A percentile compares a stretch with the other conserved stretches of the same genome.
These are phyloP conservation scores for Scytalidium lignicola DNA, from an alignment of 2,329 filamentous ascomycete species.

Conservation along the genomic window DNA sequence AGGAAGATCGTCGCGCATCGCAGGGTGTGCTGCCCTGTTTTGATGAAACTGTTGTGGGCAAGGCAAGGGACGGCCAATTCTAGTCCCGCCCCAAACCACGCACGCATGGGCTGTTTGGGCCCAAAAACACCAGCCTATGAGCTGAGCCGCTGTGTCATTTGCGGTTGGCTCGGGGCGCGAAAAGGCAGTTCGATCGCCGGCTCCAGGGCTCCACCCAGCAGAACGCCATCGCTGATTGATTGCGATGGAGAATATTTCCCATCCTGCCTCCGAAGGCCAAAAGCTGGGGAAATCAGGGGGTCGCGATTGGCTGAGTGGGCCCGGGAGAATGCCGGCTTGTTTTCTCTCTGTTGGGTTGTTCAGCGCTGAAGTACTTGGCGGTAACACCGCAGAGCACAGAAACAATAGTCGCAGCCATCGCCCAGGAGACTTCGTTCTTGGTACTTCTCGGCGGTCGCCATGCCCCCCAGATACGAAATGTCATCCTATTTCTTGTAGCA, in stretches of 20 bases:
- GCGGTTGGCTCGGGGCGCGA: not conserved
- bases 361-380: not conserved
- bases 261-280: not conserved
- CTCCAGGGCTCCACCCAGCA: not conserved
- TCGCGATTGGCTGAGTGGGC: not conserved
- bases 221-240: not conserved
- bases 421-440: too few relatives aligned
- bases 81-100: not conserved
- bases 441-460: too few relatives aligned
- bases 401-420: too few relatives aligned
- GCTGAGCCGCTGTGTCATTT: not conserved
- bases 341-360: not conserved
- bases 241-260: not conserved
- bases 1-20: not conserved
- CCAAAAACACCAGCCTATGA: not conserved
- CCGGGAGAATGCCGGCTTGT: not conserved
- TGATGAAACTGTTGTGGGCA: not conserved
- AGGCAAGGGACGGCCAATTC: not conserved
- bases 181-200: not conserved
- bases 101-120: not conserved
- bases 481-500: too few relatives aligned
- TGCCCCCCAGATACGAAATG: too few relatives aligned
- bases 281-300: not conserved
- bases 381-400: not conserved
- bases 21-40: not conserved